Evolutionary conservation across 805 yeast genomes (phyloP).

Genomic region (Barnettozyma wickerhamii): DNA sequence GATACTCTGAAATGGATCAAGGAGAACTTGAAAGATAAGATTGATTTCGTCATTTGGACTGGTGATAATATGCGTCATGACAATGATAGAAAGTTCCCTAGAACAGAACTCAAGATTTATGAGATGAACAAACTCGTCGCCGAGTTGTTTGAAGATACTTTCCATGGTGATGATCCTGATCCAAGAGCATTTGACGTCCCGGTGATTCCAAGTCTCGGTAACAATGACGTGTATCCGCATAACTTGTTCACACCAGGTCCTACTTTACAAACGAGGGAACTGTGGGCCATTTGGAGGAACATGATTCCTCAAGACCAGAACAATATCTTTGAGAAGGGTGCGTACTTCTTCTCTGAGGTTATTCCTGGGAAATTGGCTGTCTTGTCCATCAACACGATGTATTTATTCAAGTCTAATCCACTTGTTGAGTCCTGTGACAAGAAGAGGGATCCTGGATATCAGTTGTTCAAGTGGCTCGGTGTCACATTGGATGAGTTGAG

Average conservation of each 20-base stretch:
- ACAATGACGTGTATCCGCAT: constrained; percentile 88
- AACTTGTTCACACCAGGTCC: constrained; percentile 85
- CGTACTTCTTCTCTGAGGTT: constrained; percentile 71
- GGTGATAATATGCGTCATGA: constrained; percentile 89
- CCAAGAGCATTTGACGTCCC: constrained; percentile 43
- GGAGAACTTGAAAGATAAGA: constrained; percentile 61
- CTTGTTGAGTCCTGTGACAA: constrained; percentile 75
- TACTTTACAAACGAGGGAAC: constrained; percentile 77
- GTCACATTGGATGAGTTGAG: constrained; percentile 69
- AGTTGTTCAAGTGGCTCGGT: constrained; percentile 74
- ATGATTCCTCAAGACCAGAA: constrained; percentile 75
- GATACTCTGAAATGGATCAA: constrained; percentile 65
- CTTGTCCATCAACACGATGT: constrained; percentile 72
- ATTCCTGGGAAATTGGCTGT: constrained; percentile 77
- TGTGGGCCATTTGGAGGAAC: constrained; percentile 67
- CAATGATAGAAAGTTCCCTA: constrained; percentile 67
- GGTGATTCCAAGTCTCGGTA: constrained; percentile 73
- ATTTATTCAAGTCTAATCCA: constrained; percentile 72
- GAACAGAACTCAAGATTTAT: constrained; percentile 69
- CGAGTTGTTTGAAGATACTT: constrained; percentile 44
- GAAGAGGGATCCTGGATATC: constrained; percentile 75
- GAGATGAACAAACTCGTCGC: constrained; percentile 62
- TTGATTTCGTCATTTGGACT: constrained; percentile 87
- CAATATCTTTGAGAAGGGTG: constrained; percentile 70
- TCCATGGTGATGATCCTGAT: constrained; percentile 36